phyloP scores from a whole-genome alignment of 148 eudicot species.

The Mesembryanthemum crystallinum region DNA sequence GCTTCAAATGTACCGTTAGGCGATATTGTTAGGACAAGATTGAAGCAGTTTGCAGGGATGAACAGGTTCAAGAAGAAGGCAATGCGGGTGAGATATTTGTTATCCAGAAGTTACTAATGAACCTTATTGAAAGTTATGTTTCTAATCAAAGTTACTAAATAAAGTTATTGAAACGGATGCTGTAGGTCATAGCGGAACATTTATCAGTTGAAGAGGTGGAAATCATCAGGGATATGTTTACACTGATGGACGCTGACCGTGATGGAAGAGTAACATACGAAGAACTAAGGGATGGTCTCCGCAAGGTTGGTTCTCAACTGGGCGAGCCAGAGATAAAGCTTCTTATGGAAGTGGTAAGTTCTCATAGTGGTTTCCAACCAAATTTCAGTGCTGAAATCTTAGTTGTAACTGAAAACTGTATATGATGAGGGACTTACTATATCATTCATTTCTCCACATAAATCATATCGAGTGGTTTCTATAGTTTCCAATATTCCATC shows the following conservation, averaged over 20 bases:
- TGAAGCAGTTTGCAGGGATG: conserved; percentile 85
- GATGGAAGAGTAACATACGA: conserved; percentile 82
- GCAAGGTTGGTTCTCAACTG: conserved; percentile 84
- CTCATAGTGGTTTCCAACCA: neutral
- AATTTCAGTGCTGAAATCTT: neutral
- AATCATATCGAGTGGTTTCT: too few species aligned
- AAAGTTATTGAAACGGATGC: neutral
- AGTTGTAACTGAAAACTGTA: neutral
- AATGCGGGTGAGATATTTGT: conserved; percentile 42
- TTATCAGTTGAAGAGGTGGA: conserved; percentile 77
- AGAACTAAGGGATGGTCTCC: conserved; percentile 65
- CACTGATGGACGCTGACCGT: conserved; percentile 74
- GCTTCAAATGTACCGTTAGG: conserved; percentile 90
- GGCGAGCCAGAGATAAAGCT: conserved; percentile 82
- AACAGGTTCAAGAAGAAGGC: conserved; percentile 90
- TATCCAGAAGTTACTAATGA: neutral
- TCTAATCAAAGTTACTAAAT: neutral
- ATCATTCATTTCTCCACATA: too few species aligned
- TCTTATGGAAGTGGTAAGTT: conserved; percentile 90
- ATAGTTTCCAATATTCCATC: too few species aligned
- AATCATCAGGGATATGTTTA: conserved; percentile 82
- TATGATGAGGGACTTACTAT: too few species aligned
- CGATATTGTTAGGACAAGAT: conserved; percentile 82
- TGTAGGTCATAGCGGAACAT: conserved; percentile 84
- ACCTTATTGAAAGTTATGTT: neutral